A percentile compares a stretch with the other conserved stretches of the same genome.
Evolutionary conservation across 805 yeast species (phyloP).

Genomic region (Brettanomyces nanus): DNA sequence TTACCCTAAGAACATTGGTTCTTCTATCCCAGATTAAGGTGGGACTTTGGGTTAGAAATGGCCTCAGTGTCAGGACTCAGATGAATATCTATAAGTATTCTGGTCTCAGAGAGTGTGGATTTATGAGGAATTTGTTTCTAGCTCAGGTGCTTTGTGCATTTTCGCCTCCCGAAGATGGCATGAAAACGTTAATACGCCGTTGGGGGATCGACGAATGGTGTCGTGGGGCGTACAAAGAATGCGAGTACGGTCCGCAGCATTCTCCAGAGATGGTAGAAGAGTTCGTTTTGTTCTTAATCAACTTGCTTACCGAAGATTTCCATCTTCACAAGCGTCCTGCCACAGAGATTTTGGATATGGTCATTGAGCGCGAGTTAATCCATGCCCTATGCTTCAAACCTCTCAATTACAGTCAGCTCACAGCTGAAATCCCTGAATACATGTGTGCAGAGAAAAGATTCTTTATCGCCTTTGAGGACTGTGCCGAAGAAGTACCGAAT

Average conservation of each 20-base stretch:
- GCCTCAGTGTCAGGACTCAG: slow-evolving; percentile 72
- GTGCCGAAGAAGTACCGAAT: slow-evolving; percentile 50
- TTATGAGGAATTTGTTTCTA: slow-evolving; percentile 65
- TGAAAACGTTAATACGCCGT: slow-evolving; percentile 52
- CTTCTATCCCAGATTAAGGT: slow-evolving; percentile 75
- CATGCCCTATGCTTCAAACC: slow-evolving; percentile 77
- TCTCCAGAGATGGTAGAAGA: slow-evolving; percentile 61
- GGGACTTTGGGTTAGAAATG: slow-evolving; percentile 94
- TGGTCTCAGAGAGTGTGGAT: slow-evolving; percentile 78
- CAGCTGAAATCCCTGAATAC: slow-evolving; percentile 67
- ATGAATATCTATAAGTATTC: slow-evolving; percentile 70
- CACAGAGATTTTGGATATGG: slow-evolving; percentile 38
- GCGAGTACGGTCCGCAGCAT: slow-evolving; percentile 31
- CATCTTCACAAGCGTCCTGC: slow-evolving; percentile 43
- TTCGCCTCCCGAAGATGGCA: slow-evolving; percentile 41
- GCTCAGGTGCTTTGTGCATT: slow-evolving; percentile 52
- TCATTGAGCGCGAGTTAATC: slow-evolving; percentile 63
- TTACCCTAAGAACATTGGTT: slow-evolving; percentile 70
- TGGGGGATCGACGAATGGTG: slow-evolving; percentile 60
- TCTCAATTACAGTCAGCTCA: slow-evolving; percentile 61
- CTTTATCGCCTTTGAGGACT: slow-evolving; percentile 46
- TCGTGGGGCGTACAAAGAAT: slow-evolving; percentile 32
- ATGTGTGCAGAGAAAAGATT: slow-evolving; percentile 65
- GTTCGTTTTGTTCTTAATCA: slow-evolving; percentile 59
- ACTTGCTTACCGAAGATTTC: slow-evolving; percentile 58